Evolutionary conservation across 225 moss, liverwort and hornwort genomes (phyloP), one percentile per base, ranked within the genome.

Genomic region (Asterella californica): DNA sequence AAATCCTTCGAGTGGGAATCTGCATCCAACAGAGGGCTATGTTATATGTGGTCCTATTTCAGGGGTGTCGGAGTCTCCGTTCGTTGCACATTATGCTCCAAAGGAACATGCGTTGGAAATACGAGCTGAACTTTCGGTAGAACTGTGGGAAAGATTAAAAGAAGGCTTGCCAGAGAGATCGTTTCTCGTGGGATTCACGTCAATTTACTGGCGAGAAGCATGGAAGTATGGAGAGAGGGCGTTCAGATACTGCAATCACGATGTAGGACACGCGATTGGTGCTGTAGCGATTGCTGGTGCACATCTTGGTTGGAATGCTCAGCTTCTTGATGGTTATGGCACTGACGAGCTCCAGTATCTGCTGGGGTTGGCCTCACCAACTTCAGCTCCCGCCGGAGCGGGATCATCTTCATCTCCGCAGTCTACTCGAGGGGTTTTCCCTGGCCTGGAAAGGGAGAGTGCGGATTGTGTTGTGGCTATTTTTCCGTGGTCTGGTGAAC

Each of bases 151-250:
- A 49, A 78, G 75, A 8, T 69, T 94, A 79, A 81, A 86, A 0
- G 27, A 82, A 15, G 91, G 92, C 19, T 84, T 92, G 79, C 92
- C 91, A 48, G 76, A 84, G 36, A 91, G 94, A 14, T 83, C 91
- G 12, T 57, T 92, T 61, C 67, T 94, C 46, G 78, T 92, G 18
- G 92, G 91, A 63, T 90, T 94, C 37, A 75, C 90, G 32, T 90
- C 92, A 7, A 89, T 94, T 37, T 94, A 89, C 60, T 94, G 94
- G 94, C 79, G 92, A 67, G 94, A 94, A 86, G 87, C 92, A 60
- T 94, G 94, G 94, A 94, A 94, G 78, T 94, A 94, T 62, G 94
- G 94, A 24, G 94, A 94, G 81, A 89, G 94, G 49, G 94, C 94
- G 30, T 94, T 91, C 83, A 90, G 92, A 84, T 94, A 94, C 79